Percentiles rank a stretch among this genome's conserved stretches.
Conservation (phyloP, 2,329 filamentous ascomycete species). For the Cladosporium sp. region DNA sequence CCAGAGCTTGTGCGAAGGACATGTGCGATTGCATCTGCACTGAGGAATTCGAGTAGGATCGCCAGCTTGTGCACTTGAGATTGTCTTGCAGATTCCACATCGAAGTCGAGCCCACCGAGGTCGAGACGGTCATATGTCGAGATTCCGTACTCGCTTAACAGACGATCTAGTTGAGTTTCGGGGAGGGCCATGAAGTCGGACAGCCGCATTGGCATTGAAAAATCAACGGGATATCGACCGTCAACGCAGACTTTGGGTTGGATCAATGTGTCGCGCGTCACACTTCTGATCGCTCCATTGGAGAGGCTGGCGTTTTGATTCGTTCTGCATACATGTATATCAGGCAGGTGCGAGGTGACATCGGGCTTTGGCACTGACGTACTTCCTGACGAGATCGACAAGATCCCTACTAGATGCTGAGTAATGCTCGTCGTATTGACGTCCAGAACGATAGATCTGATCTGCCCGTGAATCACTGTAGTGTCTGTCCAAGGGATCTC, state of each 20-base stretch:
- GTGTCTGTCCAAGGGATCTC: neutral
- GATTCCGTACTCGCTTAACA: slow-evolving; percentile 28
- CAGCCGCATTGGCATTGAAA: slow-evolving; percentile 22
- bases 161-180: slow-evolving; percentile 26
- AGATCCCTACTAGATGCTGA: neutral
- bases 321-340: slow-evolving; percentile 14
- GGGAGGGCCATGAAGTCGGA: slow-evolving; percentile 25
- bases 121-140: slow-evolving; percentile 5
- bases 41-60: slow-evolving; percentile 21
- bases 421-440: slow-evolving; percentile 8
- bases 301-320: slow-evolving; percentile 23
- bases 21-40: slow-evolving; percentile 18
- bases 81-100: neutral
- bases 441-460: neutral
- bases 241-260: slow-evolving; percentile 31
- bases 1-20: neutral
- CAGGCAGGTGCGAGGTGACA: neutral
- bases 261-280: slow-evolving; percentile 24
- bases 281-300: slow-evolving; percentile 25
- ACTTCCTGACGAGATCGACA: slow-evolving; percentile 16
- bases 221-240: slow-evolving; percentile 30
- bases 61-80: slow-evolving; percentile 14
- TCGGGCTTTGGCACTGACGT: neutral
- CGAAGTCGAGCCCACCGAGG: neutral
- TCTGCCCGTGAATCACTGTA: neutral